Evolutionary conservation across 495 filamentous ascomycete species (phyloP), one percentile per base, ranked within the genome.

Genomic region (Penicillium cinerascens): DNA sequence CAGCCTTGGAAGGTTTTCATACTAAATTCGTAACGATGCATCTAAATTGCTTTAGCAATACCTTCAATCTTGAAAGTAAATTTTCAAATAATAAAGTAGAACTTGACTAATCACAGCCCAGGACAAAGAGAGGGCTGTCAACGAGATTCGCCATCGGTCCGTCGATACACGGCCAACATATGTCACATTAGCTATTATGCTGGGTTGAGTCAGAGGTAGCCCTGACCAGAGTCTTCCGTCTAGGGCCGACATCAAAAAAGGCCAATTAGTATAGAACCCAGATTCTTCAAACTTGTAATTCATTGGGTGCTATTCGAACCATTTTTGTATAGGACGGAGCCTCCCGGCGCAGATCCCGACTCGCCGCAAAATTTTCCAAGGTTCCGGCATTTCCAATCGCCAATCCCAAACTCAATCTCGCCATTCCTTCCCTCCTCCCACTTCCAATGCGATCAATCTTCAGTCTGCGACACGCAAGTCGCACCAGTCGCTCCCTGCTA

Each of bases 91-190:
- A n/a, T n/a, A n/a, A n/a, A n/a, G 22, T 23, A 23, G 22, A 23
- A 6, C 22, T 23, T 3, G 22, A 23, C 2, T 23, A 23, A 23
- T 23, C 22, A 23, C 6, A 2, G 22, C 6, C 22, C 6, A 23
- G 22, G 22, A 3, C 22, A 23, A 23, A 23, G 22, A 23, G 3
- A 23, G 22, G 29, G 9, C 29, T 33, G 1, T 13, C 29, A 33
- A 33, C 29, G 10, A 80, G 16, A 66, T 84, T 11, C 75, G 78
- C 1, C 79, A 85, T 23, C 75, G 78, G 16, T 91, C 87, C 5
- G 82, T 89, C 50, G 90, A 95, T 60, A 87, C 89, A 0, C 87
- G 87, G 59, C 92, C 91, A 63, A 91, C 88, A 8, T 83, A 81
- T 45, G 78, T 76, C 17, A 81, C 87, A 2, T 69, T 96, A 29